Evolutionary conservation across 805 yeast genomes (phyloP), one percentile per base, ranked within the genome.

Genomic region (Candida manassasensis): DNA sequence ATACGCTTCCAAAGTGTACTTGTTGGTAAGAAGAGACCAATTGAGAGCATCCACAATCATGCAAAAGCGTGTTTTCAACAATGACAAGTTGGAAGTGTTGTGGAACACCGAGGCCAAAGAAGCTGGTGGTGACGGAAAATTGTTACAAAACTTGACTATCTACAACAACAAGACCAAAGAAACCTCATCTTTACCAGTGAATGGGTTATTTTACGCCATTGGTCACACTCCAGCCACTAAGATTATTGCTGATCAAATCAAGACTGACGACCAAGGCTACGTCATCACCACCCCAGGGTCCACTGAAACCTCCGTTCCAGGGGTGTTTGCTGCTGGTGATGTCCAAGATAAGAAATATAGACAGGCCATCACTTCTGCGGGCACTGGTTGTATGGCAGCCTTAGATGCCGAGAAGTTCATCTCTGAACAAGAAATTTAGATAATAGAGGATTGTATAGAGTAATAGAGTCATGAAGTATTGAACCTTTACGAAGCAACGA

Each of bases 361-460:
- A 79, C 98, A 93, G 72, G 98, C 98, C 40, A 87, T 93, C 57
- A 93, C 98, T 27, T 88, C 97, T 61, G 98, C 98, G n/a, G 98
- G 98, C 57, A 76, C 96, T 44, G 98, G 98, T 45, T 93, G 98
- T 75, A 90, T 89, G 97, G 98, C 98, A 53, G 98, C 95, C 41
- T 75, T 93, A 43, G 97, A 93, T 54, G 86, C 90, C 55, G 97
- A 89, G 69, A 82, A 78, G 61, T 84, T 73, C 61, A 59, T 89
- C 43, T 67, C 90, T 30, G 94, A 84, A 39, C 54, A 57, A 48
- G 55, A 49, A 14, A 14, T 24, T 24, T 24, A 24, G 12, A 24
- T 24, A 8, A 24, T 24, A 24, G 27, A 24, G 27, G 9, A 19
- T 19, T n/a, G n/a, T n/a, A n/a, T n/a, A n/a, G n/a, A n/a, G n/a